Evolutionary conservation across 495 filamentous ascomycete genomes (phyloP).

Genomic region (Penicillium ochrochloron): DNA sequence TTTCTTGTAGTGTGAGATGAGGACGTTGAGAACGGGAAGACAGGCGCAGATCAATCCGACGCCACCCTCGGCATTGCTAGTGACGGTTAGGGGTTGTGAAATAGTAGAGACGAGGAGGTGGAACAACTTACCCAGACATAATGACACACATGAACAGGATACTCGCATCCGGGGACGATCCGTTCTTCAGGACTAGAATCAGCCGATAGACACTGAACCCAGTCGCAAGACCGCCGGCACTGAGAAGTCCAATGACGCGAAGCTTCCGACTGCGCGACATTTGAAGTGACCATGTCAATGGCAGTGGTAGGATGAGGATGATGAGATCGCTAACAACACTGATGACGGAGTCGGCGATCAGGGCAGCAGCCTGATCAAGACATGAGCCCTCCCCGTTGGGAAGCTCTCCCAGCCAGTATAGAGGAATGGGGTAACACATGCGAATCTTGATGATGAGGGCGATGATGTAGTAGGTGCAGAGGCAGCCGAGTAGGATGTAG

Average conservation of each 20-base stretch:
- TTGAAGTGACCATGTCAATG: slow-evolving; percentile 52
- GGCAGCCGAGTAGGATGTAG: slow-evolving; percentile 47
- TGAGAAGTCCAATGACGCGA: slow-evolving; percentile 50
- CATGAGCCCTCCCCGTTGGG: slow-evolving; percentile 32
- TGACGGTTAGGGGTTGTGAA: background rate
- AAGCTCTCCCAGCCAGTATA: slow-evolving; percentile 26
- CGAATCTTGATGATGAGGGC: slow-evolving; percentile 35
- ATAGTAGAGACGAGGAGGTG: slow-evolving; percentile 1
- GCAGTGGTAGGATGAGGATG: slow-evolving; percentile 51
- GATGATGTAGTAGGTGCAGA: slow-evolving; percentile 45
- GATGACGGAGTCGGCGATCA: slow-evolving; percentile 54
- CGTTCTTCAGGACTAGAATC: slow-evolving; percentile 43
- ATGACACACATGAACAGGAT: slow-evolving; percentile 50
- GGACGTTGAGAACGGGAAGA: slow-evolving; percentile 47
- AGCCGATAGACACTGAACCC: slow-evolving; percentile 52
- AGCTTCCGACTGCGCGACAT: slow-evolving; percentile 51
- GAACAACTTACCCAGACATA: slow-evolving; percentile 47
- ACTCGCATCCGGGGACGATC: slow-evolving; percentile 39
- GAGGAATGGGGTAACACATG: slow-evolving; percentile 30
- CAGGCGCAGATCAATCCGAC: slow-evolving; percentile 55
- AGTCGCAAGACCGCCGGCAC: slow-evolving; percentile 52
- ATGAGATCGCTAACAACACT: slow-evolving; percentile 51
- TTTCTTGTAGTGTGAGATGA: slow-evolving; percentile 36
- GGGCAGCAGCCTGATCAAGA: slow-evolving; percentile 46
- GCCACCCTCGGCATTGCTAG: slow-evolving; percentile 51